phyloP scores from a whole-genome alignment of 176 grass and related monocot genomes.

The Musa acuminata region DNA sequence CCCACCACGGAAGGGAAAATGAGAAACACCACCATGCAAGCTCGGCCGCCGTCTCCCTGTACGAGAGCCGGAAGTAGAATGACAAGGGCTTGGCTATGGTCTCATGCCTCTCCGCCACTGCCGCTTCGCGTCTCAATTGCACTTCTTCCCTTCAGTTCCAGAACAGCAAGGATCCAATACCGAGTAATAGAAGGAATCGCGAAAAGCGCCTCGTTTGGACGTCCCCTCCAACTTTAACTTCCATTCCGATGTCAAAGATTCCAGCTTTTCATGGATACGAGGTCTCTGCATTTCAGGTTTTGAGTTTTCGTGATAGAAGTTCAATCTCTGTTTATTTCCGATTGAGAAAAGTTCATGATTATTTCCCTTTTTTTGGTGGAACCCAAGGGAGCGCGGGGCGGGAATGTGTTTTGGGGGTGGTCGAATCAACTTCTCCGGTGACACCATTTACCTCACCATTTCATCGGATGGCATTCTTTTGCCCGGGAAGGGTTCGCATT shows the following conservation, averaged over 20 bases:
- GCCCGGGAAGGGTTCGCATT: too few relatives aligned
- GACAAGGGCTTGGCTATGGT: too few relatives aligned
- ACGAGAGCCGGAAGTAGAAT: too few relatives aligned
- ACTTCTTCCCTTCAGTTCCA: neutral
- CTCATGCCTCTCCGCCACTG: too few relatives aligned
- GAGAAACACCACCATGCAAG: too few relatives aligned
- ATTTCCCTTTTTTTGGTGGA: neutral
- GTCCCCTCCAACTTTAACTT: neutral
- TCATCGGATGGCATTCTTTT: too few relatives aligned
- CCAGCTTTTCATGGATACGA: neutral
- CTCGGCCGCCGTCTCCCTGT: too few relatives aligned
- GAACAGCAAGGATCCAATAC: neutral
- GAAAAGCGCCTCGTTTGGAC: neutral
- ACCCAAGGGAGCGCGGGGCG: neutral
- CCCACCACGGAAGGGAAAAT: too few relatives aligned
- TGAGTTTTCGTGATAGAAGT: neutral
- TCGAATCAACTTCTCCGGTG: too few relatives aligned
- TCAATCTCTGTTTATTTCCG: neutral
- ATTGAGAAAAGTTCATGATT: neutral
- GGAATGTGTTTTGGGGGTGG: too few relatives aligned
- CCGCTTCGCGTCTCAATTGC: neutral
- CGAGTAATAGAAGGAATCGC: neutral
- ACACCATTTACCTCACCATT: too few relatives aligned
- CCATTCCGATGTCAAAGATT: neutral
- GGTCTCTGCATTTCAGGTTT: neutral